Evolutionary conservation across 768 basidiomycete genomes (phyloP).

Genomic region (Psilocybe tampanensis): DNA sequence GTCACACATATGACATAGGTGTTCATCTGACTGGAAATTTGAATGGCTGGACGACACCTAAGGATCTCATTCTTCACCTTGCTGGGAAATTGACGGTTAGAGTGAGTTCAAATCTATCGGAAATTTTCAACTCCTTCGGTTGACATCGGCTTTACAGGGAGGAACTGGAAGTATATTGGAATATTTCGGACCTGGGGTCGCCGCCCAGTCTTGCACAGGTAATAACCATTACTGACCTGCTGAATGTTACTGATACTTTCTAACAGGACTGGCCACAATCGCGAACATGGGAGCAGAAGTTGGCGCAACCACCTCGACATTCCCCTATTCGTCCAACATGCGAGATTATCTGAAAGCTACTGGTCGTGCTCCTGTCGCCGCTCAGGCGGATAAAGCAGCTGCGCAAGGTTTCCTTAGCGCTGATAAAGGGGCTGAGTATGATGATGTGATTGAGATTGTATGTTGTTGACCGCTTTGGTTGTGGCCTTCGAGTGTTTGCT

Average conservation of each 20-base stretch:
- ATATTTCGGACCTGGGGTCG: conserved; percentile 94
- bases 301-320: conserved; percentile 99
- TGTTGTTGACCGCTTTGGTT: conserved; percentile 26
- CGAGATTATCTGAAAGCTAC: conserved; percentile 88
- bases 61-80: conserved; percentile 93
- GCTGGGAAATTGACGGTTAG: conserved; percentile 93
- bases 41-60: conserved; percentile 91
- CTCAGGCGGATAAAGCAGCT: conserved; percentile 85
- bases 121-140: neutral
- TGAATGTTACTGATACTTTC: neutral
- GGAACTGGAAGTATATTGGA: conserved; percentile 96
- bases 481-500: neutral
- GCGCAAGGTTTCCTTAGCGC: conserved; percentile 75
- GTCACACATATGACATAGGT: conserved; percentile 43
- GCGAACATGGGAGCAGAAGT: conserved; percentile 99
- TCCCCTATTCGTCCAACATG: conserved; percentile 95
- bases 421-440: conserved; percentile 90
- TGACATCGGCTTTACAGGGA: conserved; percentile 51
- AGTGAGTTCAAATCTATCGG: conserved; percentile 46
- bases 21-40: conserved; percentile 88
- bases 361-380: conserved; percentile 82
- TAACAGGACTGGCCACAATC: conserved; percentile 84
- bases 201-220: conserved; percentile 91
- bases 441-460: conserved; percentile 93
- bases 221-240: conserved; percentile 15